Base-by-base conservation (phyloP, 345 rosid genomes). In the Murraya paniculata region DNA sequence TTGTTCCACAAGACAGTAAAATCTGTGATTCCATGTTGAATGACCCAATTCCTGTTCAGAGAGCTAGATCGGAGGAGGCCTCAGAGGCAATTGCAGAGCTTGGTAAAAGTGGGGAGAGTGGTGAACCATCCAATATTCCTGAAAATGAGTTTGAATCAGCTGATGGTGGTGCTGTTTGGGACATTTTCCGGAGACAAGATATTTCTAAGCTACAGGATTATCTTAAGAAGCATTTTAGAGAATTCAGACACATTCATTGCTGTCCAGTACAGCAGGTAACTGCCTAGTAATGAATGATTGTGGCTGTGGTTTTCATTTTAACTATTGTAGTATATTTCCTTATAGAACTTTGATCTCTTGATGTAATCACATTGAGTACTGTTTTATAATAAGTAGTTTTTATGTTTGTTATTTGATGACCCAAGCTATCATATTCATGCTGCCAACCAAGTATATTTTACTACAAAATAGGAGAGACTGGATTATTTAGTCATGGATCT, bases 81-180 rank as follows among this genome's bases (percentile, higher is more conserved):
- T 81, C 70, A 55, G 80, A 78, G 53, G 71, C 21, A 68, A 39
- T 39, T 74, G 66, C 39, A 13, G 53, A 41, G 78, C 62, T 68
- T 53, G 79, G 48, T 64, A 69, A 13, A 14, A 22, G 11, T 35
- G 4, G 10, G 39, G 78, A 66, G 45, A 77, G 53, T 67, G 77
- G 61, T 55, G 82, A 57, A 25, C 31, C 38, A 45, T 39, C 67
- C 56, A 56, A 61, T 53, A 33, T 45, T 76, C 61, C 65, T 21
- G 19, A 38, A 73, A 28, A 71, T 76, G 61, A 55, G 50, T 58
- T 56, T 45, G 82, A 83, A 22, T 82, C 50, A 41, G 30, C 62
- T 30, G 90, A 86, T 62, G 92, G 88, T 24, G 93, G 93, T 53
- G 97, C 98, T 65, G 76, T 90, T 8, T 93, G 97, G 96, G 92